Evolutionary conservation across 1,284 basidiomycete genomes (phyloP).

Genomic region (Mycena citricolor): DNA sequence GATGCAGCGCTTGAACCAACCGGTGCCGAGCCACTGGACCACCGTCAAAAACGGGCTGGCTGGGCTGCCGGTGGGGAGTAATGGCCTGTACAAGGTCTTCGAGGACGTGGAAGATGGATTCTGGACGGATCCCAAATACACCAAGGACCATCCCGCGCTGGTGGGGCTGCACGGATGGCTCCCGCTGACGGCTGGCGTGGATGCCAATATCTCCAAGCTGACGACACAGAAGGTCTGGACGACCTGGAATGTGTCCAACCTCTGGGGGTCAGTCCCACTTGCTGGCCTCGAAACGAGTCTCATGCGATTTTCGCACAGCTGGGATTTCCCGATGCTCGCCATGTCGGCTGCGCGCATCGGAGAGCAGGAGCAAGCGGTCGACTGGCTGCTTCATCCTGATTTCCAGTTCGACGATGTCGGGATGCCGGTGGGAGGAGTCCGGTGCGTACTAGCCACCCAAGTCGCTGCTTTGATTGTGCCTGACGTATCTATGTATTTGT

Average conservation of each 20-base stretch:
- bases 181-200: constrained; percentile 47
- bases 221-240: constrained; percentile 57
- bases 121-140: constrained; percentile 51
- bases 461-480: neutral
- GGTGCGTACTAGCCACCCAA: constrained; percentile 1
- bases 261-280: constrained; percentile 48
- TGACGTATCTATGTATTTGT: neutral
- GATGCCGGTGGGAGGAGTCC: constrained; percentile 58
- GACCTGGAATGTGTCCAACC: constrained; percentile 55
- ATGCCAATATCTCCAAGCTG: constrained; percentile 43
- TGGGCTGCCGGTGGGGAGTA: constrained; percentile 42
- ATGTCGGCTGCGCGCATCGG: constrained; percentile 60
- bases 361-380: constrained; percentile 47
- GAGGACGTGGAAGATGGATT: constrained; percentile 53
- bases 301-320: constrained; percentile 27
- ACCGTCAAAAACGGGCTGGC: constrained; percentile 47
- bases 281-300: no score
- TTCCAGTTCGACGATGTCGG: constrained; percentile 61
- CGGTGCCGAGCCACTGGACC: constrained; percentile 43
- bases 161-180: constrained; percentile 61
- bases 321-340: constrained; percentile 64
- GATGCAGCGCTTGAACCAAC: constrained; percentile 43
- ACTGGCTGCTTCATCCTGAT: constrained; percentile 54
- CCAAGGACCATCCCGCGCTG: constrained; percentile 58
- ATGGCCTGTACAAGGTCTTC: constrained; percentile 54